Conservation (phyloP, 768 basidiomycete species). For the Wakefieldia striispora region DNA sequence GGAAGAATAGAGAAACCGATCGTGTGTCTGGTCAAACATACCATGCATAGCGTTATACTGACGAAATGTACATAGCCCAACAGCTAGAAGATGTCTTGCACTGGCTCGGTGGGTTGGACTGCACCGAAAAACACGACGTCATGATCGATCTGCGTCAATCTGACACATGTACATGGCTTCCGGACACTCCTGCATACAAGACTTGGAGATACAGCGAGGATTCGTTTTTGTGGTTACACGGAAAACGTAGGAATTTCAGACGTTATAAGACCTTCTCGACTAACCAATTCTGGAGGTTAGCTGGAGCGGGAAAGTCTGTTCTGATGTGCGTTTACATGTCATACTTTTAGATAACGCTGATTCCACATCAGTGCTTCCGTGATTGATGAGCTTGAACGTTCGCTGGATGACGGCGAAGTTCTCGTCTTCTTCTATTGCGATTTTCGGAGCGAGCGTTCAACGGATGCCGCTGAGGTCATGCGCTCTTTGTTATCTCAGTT, state of each 20-base stretch:
- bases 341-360: too few relatives aligned
- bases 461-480: not conserved
- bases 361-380: too few relatives aligned
- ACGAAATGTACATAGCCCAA: not conserved
- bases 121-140: not conserved
- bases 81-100: not conserved
- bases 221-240: not conserved
- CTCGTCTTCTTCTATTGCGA: not conserved
- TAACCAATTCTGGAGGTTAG: not conserved
- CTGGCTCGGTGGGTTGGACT: not conserved
- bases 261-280: not conserved
- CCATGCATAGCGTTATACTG: not conserved
- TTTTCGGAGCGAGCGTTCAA: not conserved
- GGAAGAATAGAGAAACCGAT: too few relatives aligned
- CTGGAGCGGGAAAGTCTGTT: not conserved
- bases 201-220: not conserved
- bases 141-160: not conserved
- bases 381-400: too few relatives aligned
- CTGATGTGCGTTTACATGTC: not conserved
- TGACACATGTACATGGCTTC: too few relatives aligned
- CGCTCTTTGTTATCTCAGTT: not conserved
- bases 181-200: too few relatives aligned
- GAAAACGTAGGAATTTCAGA: not conserved
- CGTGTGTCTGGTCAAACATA: too few relatives aligned
- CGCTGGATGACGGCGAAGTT: not conserved